phyloP scores from a whole-genome alignment of 1,139 yeast species.

The Nakaseomyces kungkrabaensis region DNA sequence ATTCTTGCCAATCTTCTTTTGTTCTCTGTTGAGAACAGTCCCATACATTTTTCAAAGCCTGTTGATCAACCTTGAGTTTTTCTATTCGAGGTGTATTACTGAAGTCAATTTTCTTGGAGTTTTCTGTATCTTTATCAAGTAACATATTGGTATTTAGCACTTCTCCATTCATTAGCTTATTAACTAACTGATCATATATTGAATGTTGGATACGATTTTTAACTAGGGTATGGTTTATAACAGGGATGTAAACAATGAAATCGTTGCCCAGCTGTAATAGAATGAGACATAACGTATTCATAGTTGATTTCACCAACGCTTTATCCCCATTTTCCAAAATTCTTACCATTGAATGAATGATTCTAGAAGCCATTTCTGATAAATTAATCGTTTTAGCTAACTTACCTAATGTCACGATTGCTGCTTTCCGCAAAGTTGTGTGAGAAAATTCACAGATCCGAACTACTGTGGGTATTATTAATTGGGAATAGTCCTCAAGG shows the following conservation, averaged over 20 bases:
- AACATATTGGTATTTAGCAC: slow-evolving; percentile 73
- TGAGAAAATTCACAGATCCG: slow-evolving; percentile 66
- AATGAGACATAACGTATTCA: slow-evolving; percentile 74
- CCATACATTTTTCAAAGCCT: slow-evolving; percentile 63
- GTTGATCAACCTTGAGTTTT: slow-evolving; percentile 50
- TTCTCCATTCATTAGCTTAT: slow-evolving; percentile 74
- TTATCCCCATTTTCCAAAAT: slow-evolving; percentile 50
- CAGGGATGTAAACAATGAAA: slow-evolving; percentile 79
- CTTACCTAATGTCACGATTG: slow-evolving; percentile 79
- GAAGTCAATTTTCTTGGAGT: slow-evolving; percentile 30
- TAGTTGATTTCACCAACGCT: slow-evolving; percentile 54
- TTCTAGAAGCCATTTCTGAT: slow-evolving; percentile 83
- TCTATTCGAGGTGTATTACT: slow-evolving; percentile 62
- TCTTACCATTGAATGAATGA: slow-evolving; percentile 76
- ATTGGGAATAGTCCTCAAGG: slow-evolving; percentile 79
- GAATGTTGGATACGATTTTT: slow-evolving; percentile 60
- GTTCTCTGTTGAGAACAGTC: slow-evolving; percentile 84
- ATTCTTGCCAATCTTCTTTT: slow-evolving; percentile 95
- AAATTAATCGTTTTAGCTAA: slow-evolving; percentile 64
- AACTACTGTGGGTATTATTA: slow-evolving; percentile 76
- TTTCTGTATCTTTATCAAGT: slow-evolving; percentile 53
- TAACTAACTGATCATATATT: slow-evolving; percentile 71
- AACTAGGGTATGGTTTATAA: slow-evolving; percentile 61
- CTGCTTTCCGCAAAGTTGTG: slow-evolving; percentile 50
- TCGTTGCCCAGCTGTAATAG: slow-evolving; percentile 76